A percentile compares a stretch with the other conserved stretches of the same genome.
phyloP scores from a whole-genome alignment of 768 basidiomycete species.

The Phaffia australis region DNA sequence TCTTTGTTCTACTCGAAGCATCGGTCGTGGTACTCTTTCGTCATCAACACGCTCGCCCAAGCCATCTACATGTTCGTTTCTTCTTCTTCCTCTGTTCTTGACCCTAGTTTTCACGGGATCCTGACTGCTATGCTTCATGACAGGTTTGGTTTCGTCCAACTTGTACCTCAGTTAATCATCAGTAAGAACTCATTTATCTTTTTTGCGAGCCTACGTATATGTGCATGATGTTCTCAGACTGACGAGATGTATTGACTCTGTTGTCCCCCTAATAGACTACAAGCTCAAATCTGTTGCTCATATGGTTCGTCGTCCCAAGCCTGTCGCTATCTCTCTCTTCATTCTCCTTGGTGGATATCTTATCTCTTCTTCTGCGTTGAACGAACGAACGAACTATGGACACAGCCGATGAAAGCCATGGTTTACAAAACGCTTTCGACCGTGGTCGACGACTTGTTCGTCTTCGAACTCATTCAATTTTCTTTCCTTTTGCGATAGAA shows the following conservation, averaged over 20 bases:
- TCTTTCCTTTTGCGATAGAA: not conserved
- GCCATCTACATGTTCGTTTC: slow-evolving; percentile 34
- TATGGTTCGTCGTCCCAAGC: slow-evolving; percentile 51
- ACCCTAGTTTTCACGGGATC: not conserved
- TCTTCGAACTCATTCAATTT: not conserved
- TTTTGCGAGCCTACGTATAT: too few relatives aligned
- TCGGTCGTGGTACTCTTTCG: slow-evolving; percentile 90
- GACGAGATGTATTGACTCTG: too few relatives aligned
- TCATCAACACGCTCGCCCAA: slow-evolving; percentile 73
- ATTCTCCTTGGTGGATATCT: not conserved
- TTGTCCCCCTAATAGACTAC: too few relatives aligned
- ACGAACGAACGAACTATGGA: not conserved
- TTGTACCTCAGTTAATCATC: slow-evolving; percentile 65
- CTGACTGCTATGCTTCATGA: not conserved
- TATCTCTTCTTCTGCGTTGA: slow-evolving; percentile 6
- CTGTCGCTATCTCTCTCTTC: not conserved
- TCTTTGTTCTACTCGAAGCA: slow-evolving; percentile 48
- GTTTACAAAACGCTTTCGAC: slow-evolving; percentile 65
- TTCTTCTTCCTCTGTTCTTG: slow-evolving; percentile 38
- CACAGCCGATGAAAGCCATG: slow-evolving; percentile 72
- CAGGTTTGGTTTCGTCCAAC: slow-evolving; percentile 94
- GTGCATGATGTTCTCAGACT: too few relatives aligned
- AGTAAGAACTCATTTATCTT: slow-evolving; percentile 64
- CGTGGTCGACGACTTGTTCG: slow-evolving; percentile 70
- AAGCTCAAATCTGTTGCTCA: slow-evolving; percentile 72